Conservation (phyloP, 2,329 filamentous ascomycete genomes). For the Xenoacremonium recifei region DNA sequence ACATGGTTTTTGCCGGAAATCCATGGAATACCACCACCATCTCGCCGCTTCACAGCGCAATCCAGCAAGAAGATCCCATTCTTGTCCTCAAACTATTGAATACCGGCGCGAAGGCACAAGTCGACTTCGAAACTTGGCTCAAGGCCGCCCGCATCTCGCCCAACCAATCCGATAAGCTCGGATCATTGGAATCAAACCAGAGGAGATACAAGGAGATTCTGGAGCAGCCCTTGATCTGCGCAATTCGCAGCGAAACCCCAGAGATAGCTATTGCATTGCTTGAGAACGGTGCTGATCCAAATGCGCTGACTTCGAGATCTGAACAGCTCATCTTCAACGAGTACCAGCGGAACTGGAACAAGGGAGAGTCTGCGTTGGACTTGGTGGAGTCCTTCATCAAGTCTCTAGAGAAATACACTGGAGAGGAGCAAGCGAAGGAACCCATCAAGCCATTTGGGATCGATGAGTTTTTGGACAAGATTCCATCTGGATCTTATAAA, state of each 20-base stretch:
- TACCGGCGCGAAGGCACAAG: slow-evolving; percentile 56
- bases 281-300: slow-evolving; percentile 62
- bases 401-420: slow-evolving; percentile 45
- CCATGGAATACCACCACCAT: slow-evolving; percentile 34
- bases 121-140: slow-evolving; percentile 65
- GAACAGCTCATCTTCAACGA: slow-evolving; percentile 33
- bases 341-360: slow-evolving; percentile 31
- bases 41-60: slow-evolving; percentile 58
- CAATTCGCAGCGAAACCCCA: slow-evolving; percentile 44
- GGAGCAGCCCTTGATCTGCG: slow-evolving; percentile 66
- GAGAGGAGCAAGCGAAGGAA: slow-evolving; percentile 12
- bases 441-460: slow-evolving; percentile 34
- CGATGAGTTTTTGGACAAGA: slow-evolving; percentile 52
- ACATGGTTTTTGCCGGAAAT: slow-evolving; percentile 47
- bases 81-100: slow-evolving; percentile 61
- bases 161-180: slow-evolving; percentile 30
- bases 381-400: slow-evolving; percentile 52
- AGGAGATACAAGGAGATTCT: slow-evolving; percentile 44
- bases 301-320: slow-evolving; percentile 49
- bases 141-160: slow-evolving; percentile 51
- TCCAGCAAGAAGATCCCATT: slow-evolving; percentile 49
- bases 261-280: slow-evolving; percentile 58
- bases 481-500: slow-evolving; percentile 57
- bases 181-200: slow-evolving; percentile 47
- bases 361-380: slow-evolving; percentile 57